Evolutionary conservation across 2,329 filamentous ascomycete genomes (phyloP), one percentile per base, ranked within the genome.

Genomic region (Alternaria sp.): DNA sequence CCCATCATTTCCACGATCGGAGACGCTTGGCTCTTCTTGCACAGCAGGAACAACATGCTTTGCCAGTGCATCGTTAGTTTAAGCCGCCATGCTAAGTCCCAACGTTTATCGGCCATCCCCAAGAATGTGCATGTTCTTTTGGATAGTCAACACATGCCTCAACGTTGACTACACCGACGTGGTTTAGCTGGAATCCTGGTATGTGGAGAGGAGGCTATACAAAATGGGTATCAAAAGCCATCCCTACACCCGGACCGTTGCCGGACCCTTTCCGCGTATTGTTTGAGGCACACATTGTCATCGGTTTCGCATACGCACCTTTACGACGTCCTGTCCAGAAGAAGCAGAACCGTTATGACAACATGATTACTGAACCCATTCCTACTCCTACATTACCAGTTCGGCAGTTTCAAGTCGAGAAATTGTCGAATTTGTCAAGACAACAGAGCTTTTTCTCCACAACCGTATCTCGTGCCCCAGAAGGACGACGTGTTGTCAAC

Each of bases 1-100:
- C 64, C 62, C 48, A 36, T 57, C 53, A 42, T 57, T 49, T 60
- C 44, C 57, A 52, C 47, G 9, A 41, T 51, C 38, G 38, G 34
- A 22, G 48, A 12, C 11, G 22, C 57, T 64, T 66, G 65, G 61
- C 57, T 53, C 39, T 34, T 51, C 47, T 36, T 14, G 41, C 39
- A 48, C 56, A 20, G 47, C 41, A 66, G 42, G 56, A 61, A 47
- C 48, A 47, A 26, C 44, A 41, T 44, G 38, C 32, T 41, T 55
- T 41, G 24, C 5, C 22, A 16, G 24, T 51, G 22, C 36, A 20
- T 51, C 34, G 34, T 38, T 56, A 47, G 41, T 24, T 34, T 14
- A 42, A 36, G 22, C 39, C 30, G 28, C 38, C 26, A 26, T 41
- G 16, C 42, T 22, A 5, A 30, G 16, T 42, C 41, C 41, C 36